Conservation (phyloP, 805 yeast genomes). For the Wickerhamomyces pijperi region DNA sequence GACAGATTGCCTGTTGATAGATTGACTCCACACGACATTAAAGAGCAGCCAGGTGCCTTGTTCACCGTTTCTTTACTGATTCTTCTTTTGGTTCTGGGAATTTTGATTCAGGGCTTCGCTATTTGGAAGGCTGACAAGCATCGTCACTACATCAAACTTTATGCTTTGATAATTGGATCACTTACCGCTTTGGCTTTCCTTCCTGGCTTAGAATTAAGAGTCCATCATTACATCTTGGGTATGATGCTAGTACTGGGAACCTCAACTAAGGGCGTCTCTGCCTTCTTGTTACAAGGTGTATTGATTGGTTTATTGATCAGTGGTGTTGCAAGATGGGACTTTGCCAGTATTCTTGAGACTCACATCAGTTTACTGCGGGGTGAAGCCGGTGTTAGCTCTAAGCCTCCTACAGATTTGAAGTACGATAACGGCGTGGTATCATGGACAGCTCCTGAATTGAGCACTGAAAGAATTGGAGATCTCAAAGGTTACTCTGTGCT, state of each 20-base stretch:
- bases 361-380: slow-evolving; percentile 53
- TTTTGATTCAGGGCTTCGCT: slow-evolving; percentile 61
- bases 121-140: slow-evolving; percentile 75
- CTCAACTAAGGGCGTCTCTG: slow-evolving; percentile 57
- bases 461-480: slow-evolving; percentile 13
- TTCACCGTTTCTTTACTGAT: slow-evolving; percentile 47
- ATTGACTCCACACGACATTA: slow-evolving; percentile 58
- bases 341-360: slow-evolving; percentile 82
- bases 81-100: slow-evolving; percentile 37
- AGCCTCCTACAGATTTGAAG: slow-evolving; percentile 38
- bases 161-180: slow-evolving; percentile 32
- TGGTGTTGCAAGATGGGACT: slow-evolving; percentile 90
- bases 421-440: slow-evolving; percentile 14
- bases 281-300: slow-evolving; percentile 74
- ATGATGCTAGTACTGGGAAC: slow-evolving; percentile 77
- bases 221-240: slow-evolving; percentile 78
- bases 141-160: slow-evolving; percentile 43
- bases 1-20: slow-evolving; percentile 86
- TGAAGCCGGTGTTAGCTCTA: slow-evolving; percentile 45
- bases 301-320: slow-evolving; percentile 70
- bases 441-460: slow-evolving; percentile 6
- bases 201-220: slow-evolving; percentile 62
- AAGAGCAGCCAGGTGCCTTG: slow-evolving; percentile 67
- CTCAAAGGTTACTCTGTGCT: slow-evolving; percentile 51
- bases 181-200: slow-evolving; percentile 35